phyloP scores from a whole-genome alignment of 2,329 filamentous ascomycete species.

The Fusarium sambucinum region DNA sequence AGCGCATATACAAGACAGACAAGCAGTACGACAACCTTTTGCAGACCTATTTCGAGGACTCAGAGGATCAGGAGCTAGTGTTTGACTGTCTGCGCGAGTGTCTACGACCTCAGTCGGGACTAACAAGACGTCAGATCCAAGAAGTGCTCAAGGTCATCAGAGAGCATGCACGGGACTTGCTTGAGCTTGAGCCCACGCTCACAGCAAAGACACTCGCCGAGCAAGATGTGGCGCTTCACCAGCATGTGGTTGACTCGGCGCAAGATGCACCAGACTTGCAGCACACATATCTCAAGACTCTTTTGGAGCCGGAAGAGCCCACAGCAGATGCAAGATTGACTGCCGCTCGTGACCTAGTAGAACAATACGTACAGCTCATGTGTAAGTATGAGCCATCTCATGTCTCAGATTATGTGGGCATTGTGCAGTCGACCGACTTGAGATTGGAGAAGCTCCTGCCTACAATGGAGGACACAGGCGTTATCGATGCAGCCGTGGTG shows the following conservation, averaged over 20 bases:
- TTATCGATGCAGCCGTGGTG: constrained; percentile 92
- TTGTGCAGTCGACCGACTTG: constrained; percentile 81
- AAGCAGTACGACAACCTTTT: constrained; percentile 83
- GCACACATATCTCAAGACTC: constrained; percentile 79
- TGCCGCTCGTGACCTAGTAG: constrained; percentile 73
- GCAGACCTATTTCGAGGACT: constrained; percentile 86
- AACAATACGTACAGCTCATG: constrained; percentile 91
- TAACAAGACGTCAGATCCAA: constrained; percentile 76
- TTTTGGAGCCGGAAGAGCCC: constrained; percentile 73
- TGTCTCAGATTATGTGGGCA: constrained; percentile 86
- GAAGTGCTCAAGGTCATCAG: constrained; percentile 77
- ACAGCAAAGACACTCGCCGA: constrained; percentile 74
- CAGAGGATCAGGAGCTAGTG: constrained; percentile 77
- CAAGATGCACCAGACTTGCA: constrained; percentile 72
- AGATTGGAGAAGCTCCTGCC: constrained; percentile 84
- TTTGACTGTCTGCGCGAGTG: constrained; percentile 85
- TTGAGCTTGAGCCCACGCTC: constrained; percentile 72
- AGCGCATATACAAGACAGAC: constrained; percentile 85
- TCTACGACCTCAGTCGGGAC: constrained; percentile 71
- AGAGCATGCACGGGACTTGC: constrained; percentile 73
- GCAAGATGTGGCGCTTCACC: constrained; percentile 73
- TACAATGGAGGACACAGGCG: constrained; percentile 87
- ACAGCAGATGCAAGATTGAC: constrained; percentile 50
- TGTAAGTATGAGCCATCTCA: constrained; percentile 85
- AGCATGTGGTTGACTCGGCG: constrained; percentile 72